phyloP scores from a whole-genome alignment of 116 monocot genomes.

The Trichopus zeylanicus region DNA sequence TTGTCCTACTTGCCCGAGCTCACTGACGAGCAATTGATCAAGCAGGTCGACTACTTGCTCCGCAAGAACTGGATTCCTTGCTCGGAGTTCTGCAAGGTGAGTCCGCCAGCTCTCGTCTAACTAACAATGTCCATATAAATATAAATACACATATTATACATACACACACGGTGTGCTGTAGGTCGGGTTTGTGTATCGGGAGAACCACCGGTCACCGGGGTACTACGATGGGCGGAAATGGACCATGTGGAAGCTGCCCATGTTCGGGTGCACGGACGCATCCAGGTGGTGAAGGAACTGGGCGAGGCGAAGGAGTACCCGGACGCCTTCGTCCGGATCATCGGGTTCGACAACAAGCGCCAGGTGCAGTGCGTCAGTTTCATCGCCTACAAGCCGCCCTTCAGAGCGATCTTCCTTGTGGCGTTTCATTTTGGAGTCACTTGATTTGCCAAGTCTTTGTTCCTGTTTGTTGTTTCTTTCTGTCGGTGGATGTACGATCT shows the following conservation, averaged over 20 bases:
- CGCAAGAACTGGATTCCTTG: conserved; percentile 68
- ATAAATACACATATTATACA: too few species aligned
- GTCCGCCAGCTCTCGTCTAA: too few species aligned
- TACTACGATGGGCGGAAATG: conserved; percentile 84
- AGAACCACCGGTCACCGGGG: conserved; percentile 47
- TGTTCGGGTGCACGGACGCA: conserved; percentile 79
- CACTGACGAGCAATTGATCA: conserved; percentile 23
- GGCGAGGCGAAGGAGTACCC: conserved; percentile 65
- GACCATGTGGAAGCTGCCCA: conserved; percentile 95
- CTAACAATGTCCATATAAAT: too few species aligned
- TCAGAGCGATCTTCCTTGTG: too few species aligned
- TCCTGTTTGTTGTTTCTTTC: too few species aligned
- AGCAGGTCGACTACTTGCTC: conserved; percentile 75
- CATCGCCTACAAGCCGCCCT: conserved; percentile 74
- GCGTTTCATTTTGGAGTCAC: too few species aligned
- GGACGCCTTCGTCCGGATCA: conserved; percentile 38
- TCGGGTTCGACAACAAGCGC: conserved; percentile 75
- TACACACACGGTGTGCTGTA: too few species aligned
- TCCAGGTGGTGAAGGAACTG: conserved; percentile 52
- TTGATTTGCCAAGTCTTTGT: too few species aligned
- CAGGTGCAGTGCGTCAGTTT: conserved; percentile 85
- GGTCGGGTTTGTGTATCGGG: conserved; percentile 53
- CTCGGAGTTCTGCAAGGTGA: conserved; percentile 63
- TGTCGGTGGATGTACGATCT: too few species aligned
- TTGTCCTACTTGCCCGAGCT: conserved; percentile 75